A percentile compares a stretch with the other conserved stretches of the same genome.
These are phyloP conservation scores for Phaeotremella skinneri DNA, from an alignment of 768 basidiomycete species.

Conservation along the genomic window DNA sequence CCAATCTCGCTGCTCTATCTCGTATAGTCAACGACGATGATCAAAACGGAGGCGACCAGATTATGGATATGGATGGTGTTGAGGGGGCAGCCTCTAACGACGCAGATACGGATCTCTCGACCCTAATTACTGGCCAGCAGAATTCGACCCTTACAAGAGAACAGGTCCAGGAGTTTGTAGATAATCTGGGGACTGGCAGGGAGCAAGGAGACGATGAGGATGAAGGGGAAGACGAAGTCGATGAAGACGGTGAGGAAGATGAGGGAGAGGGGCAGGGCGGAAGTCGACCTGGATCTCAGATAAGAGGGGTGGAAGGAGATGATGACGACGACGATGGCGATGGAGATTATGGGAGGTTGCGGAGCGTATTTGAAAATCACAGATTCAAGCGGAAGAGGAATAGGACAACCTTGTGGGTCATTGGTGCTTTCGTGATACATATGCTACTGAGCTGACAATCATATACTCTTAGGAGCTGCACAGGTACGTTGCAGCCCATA, in stretches of 20 bases:
- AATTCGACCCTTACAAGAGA: constrained; percentile 21
- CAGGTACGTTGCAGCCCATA: too few species aligned
- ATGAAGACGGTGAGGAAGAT: constrained; percentile 7
- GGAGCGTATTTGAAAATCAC: constrained; percentile 19
- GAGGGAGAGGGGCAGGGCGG: constrained; percentile 2
- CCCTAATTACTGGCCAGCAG: not conserved
- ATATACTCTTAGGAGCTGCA: constrained; percentile 36
- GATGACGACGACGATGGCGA: constrained; percentile 16
- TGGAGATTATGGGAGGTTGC: constrained; percentile 5
- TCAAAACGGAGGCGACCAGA: constrained; percentile 10
- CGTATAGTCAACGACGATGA: constrained; percentile 24
- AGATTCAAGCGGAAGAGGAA: constrained; percentile 41
- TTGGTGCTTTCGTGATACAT: not conserved
- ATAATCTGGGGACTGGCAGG: constrained; percentile 11
- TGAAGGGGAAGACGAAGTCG: constrained; percentile 10
- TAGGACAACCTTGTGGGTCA: constrained; percentile 39
- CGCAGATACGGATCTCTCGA: not conserved
- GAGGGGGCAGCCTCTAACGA: not conserved
- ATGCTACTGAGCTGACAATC: not conserved
- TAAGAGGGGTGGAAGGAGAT: not conserved
- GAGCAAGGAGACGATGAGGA: constrained; percentile 3
- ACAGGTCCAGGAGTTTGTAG: constrained; percentile 29
- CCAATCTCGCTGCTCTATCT: constrained; percentile 41
- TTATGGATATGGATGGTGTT: not conserved
- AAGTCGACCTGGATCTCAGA: constrained; percentile 11